Percentiles rank a stretch among this genome's conserved stretches.
Evolutionary conservation across 2,329 filamentous ascomycete species (phyloP).

Genomic region (Aspergillus brasiliensis): DNA sequence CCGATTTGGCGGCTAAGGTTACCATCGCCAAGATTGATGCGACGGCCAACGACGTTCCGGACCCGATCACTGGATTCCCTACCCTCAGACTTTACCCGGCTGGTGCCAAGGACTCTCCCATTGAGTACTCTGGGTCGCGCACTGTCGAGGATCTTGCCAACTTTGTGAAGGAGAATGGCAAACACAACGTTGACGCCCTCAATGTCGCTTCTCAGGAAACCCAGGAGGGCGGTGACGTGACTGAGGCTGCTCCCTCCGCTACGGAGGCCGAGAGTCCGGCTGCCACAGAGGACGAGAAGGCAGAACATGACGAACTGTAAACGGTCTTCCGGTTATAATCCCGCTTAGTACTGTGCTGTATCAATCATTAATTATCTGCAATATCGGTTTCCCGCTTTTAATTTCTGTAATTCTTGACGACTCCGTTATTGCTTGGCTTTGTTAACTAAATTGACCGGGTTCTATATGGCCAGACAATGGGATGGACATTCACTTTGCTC

Average conservation of each 20-base stretch:
- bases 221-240: conserved; percentile 43
- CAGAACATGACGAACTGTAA: conserved; percentile 45
- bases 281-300: conserved; percentile 28
- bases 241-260: conserved; percentile 26
- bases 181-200: conserved; percentile 73
- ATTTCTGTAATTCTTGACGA: not conserved
- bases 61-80: conserved; percentile 96
- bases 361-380: not conserved
- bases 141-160: conserved; percentile 87
- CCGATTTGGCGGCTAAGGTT: conserved; percentile 59
- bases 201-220: conserved; percentile 60
- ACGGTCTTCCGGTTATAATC: conserved; percentile 9
- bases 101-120: conserved; percentile 78
- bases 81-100: conserved; percentile 98
- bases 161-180: conserved; percentile 95
- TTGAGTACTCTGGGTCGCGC: conserved; percentile 85
- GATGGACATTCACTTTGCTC: not conserved
- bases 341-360: conserved; percentile 9
- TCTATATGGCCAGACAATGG: not conserved
- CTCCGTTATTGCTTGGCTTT: not conserved
- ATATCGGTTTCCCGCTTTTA: not conserved
- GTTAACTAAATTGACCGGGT: not conserved
- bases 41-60: conserved; percentile 92
- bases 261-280: conserved; percentile 24
- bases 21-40: conserved; percentile 89